phyloP scores from a whole-genome alignment of 768 basidiomycete species.

The Macrolepiota dolichaula region DNA sequence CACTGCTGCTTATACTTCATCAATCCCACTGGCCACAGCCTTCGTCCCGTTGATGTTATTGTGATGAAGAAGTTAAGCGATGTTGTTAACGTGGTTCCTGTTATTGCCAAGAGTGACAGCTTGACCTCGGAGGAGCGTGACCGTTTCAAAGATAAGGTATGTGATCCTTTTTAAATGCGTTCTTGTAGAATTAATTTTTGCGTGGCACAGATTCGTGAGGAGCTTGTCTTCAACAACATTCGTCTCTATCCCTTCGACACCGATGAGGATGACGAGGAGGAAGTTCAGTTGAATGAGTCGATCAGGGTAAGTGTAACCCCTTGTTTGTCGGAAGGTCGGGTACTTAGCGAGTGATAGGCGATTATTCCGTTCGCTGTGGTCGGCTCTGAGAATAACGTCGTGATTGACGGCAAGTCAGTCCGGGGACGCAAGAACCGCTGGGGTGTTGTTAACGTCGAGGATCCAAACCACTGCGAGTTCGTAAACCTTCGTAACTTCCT shows the following conservation, averaged over 20 bases:
- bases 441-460: slow-evolving; percentile 98
- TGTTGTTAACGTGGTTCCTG: slow-evolving; percentile 99
- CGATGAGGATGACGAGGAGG: slow-evolving; percentile 93
- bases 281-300: slow-evolving; percentile 81
- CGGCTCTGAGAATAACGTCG: slow-evolving; percentile 93
- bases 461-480: slow-evolving; percentile 97
- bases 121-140: slow-evolving; percentile 92
- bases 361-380: slow-evolving; percentile 97
- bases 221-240: slow-evolving; percentile 88
- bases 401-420: slow-evolving; percentile 93
- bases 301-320: slow-evolving; percentile 66
- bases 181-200: slow-evolving; percentile 11
- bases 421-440: slow-evolving; percentile 97
- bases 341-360: slow-evolving; percentile 44
- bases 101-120: slow-evolving; percentile 96
- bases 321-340: slow-evolving; percentile 1
- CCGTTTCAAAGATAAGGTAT: slow-evolving; percentile 87
- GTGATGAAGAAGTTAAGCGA: slow-evolving; percentile 99
- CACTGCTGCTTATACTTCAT: slow-evolving; percentile 99
- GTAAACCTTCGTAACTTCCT: slow-evolving; percentile 96
- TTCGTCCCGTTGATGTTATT: slow-evolving; percentile 95
- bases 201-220: slow-evolving; percentile 81
- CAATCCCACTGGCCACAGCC: slow-evolving; percentile 96
- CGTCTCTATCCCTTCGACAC: slow-evolving; percentile 96
- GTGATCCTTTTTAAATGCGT: slow-evolving; percentile 10